Conservation (phyloP, 2,329 filamentous ascomycete genomes). For the Fusarium sp. region DNA sequence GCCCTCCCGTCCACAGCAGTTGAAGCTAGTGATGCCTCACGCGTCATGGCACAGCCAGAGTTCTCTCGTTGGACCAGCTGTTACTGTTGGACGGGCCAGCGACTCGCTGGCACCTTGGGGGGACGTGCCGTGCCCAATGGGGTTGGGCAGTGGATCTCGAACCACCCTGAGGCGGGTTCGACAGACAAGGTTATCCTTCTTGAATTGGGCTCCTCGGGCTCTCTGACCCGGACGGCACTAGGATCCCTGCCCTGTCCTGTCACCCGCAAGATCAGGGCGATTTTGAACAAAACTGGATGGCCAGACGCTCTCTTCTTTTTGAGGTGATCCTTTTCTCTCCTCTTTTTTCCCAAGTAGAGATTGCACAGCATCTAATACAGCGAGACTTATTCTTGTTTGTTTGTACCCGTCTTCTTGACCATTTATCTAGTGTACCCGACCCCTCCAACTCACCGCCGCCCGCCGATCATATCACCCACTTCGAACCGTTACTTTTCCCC, state of each 20-base stretch:
- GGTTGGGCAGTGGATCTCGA: conserved; percentile 43
- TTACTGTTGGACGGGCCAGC: neutral
- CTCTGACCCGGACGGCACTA: conserved; percentile 21
- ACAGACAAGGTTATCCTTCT: conserved; percentile 34
- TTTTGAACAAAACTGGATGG: conserved; percentile 25
- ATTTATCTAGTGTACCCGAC: conserved; percentile 33
- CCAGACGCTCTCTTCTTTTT: conserved; percentile 6
- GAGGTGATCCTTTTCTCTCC: conserved; percentile 15
- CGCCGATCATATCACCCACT: conserved; percentile 26
- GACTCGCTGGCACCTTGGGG: conserved; percentile 3
- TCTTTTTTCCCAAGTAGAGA: conserved; percentile 13
- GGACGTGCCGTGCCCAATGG: conserved; percentile 40
- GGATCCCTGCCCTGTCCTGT: conserved; percentile 11
- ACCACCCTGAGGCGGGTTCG: conserved; percentile 28
- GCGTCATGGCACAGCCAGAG: conserved; percentile 18
- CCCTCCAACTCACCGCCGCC: conserved; percentile 21
- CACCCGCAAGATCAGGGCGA: conserved; percentile 10
- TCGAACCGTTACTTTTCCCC: neutral
- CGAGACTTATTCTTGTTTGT: conserved; percentile 8
- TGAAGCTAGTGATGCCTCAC: conserved; percentile 17
- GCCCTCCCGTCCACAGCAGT: neutral
- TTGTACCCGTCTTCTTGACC: conserved; percentile 2
- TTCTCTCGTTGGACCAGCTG: conserved; percentile 30
- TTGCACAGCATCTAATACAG: conserved; percentile 11
- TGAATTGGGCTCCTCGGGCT: conserved; percentile 43